Percentiles rank a stretch among this genome's conserved stretches.
Conservation (phyloP, 176 grass and related monocot genomes). For the Olyra latifolia region DNA sequence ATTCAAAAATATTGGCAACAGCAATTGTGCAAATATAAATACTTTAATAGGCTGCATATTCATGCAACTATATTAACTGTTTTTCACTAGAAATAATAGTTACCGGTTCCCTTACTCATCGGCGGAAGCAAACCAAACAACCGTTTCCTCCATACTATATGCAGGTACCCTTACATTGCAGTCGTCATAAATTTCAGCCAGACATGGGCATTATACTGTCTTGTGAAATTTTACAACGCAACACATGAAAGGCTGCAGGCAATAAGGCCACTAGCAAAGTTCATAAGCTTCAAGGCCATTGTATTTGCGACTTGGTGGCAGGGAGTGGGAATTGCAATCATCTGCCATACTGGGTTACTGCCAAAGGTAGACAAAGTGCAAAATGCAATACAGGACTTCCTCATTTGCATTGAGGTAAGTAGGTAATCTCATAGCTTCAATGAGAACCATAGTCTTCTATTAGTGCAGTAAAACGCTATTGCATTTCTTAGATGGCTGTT, state of each 20-base stretch:
- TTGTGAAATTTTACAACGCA: conserved; percentile 85
- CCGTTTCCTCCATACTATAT: conserved; percentile 11
- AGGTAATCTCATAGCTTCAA: conserved; percentile 7
- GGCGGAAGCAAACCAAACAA: no score
- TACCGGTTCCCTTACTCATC: no score
- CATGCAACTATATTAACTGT: neutral
- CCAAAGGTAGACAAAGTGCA: conserved; percentile 68
- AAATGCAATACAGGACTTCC: conserved; percentile 78
- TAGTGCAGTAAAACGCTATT: conserved; percentile 5
- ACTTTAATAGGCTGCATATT: neutral
- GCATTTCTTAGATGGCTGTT: conserved; percentile 70
- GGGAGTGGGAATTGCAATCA: conserved; percentile 70
- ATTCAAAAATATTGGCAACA: neutral
- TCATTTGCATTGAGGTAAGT: conserved; percentile 88
- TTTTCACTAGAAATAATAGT: neutral
- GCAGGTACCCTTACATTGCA: conserved; percentile 83
- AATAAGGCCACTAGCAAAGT: conserved; percentile 85
- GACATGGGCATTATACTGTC: conserved; percentile 90
- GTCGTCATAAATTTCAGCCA: conserved; percentile 93
- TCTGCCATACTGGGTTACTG: conserved; percentile 68
- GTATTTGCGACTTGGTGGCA: conserved; percentile 99
- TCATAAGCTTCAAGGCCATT: conserved; percentile 99
- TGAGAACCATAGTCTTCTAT: neutral
- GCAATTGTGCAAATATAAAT: neutral
- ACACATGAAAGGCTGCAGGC: conserved; percentile 63